Evolutionary conservation across 208 protist species (phyloP).

Genomic region (Leptomonas seymouri): DNA sequence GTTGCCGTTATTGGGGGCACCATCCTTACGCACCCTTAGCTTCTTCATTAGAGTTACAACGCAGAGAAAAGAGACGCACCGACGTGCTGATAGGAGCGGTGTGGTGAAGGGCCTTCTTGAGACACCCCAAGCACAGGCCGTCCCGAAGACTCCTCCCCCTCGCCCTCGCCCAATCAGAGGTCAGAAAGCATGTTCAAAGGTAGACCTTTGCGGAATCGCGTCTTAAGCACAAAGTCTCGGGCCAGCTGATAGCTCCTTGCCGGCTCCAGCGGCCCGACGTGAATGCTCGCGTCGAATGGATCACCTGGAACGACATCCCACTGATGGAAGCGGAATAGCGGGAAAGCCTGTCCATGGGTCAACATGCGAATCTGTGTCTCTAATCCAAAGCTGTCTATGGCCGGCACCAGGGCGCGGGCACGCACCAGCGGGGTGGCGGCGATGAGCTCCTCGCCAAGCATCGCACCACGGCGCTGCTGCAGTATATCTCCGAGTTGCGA

Average conservation of each 20-base stretch:
- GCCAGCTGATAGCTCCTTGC: constrained; percentile 93
- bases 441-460: constrained; percentile 92
- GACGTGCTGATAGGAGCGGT: not conserved
- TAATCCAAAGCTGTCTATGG: constrained; percentile 99
- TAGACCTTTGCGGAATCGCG: constrained; percentile 96
- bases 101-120: too few relatives aligned
- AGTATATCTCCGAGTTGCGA: constrained; percentile 87
- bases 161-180: constrained; percentile 38
- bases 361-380: constrained; percentile 98
- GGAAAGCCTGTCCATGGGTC: constrained; percentile 97
- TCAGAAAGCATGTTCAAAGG: constrained; percentile 62
- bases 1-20: too few relatives aligned
- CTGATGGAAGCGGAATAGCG: constrained; percentile 95
- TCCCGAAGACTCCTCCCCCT: too few relatives aligned
- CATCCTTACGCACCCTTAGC: too few relatives aligned
- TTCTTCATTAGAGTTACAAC: not conserved
- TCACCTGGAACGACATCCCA: constrained; percentile 99
- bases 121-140: not conserved
- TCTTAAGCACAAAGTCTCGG: constrained; percentile 99
- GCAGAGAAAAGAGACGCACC: not conserved
- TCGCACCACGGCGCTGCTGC: constrained; percentile 90
- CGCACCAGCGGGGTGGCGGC: constrained; percentile 96
- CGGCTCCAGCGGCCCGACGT: constrained; percentile 96
- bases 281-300: constrained; percentile 97
- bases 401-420: constrained; percentile 95